Conservation (phyloP, 192 early-diverging fungal species). For the Coemansia sp. region DNA sequence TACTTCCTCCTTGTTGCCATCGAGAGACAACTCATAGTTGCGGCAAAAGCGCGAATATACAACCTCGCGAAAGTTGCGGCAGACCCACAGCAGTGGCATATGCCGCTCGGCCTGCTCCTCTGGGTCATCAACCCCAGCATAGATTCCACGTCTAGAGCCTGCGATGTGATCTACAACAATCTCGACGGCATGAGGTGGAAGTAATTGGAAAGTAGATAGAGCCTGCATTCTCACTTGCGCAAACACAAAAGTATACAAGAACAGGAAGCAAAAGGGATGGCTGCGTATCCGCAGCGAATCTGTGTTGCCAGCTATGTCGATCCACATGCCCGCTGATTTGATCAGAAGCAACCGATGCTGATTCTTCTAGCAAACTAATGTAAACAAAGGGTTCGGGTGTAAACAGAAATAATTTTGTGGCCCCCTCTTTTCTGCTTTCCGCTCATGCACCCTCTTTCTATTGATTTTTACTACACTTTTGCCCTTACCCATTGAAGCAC, state of each 20-base stretch:
- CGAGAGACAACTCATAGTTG: not conserved
- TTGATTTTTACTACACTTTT: not conserved
- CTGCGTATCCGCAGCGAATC: too few relatives aligned
- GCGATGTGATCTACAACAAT: conserved; percentile 2
- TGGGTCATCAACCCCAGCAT: not conserved
- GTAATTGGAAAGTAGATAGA: not conserved
- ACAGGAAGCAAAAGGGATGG: not conserved
- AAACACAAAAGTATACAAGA: not conserved
- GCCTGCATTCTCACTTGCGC: not conserved
- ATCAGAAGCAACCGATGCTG: not conserved
- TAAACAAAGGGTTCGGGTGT: too few relatives aligned
- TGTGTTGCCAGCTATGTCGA: not conserved
- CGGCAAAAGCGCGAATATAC: conserved; percentile 1
- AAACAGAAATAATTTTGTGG: too few relatives aligned
- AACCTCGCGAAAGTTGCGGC: not conserved
- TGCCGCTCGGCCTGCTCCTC: not conserved
- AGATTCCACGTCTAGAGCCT: too few relatives aligned
- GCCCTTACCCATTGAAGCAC: not conserved
- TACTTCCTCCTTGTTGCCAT: not conserved
- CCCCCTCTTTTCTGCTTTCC: not conserved
- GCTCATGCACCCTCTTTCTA: not conserved
- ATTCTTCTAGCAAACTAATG: too few relatives aligned
- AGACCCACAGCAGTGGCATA: conserved; percentile 1
- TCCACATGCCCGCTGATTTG: too few relatives aligned
- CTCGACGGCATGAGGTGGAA: not conserved